Conservation (phyloP, 1,284 basidiomycete species). For the Mycosarcoma mackinlayi region DNA sequence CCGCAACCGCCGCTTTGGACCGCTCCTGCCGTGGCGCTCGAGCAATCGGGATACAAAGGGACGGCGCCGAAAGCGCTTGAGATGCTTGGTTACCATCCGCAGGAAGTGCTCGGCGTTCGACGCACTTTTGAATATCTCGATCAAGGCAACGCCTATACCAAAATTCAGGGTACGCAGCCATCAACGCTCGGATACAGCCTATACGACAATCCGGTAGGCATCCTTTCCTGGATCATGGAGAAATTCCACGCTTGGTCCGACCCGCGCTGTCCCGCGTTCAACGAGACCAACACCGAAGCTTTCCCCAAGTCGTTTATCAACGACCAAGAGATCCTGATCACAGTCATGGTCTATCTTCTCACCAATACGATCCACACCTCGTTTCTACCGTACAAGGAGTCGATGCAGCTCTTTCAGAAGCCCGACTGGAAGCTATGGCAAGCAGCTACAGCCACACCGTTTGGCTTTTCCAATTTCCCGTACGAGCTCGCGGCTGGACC, state of each 20-base stretch:
- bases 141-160: conserved; percentile 30
- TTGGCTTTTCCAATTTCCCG: conserved; percentile 42
- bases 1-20: conserved; percentile 41
- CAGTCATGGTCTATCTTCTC: conserved; percentile 51
- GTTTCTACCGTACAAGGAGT: conserved; percentile 51
- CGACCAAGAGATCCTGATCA: conserved; percentile 51
- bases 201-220: conserved; percentile 37
- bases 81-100: conserved; percentile 29
- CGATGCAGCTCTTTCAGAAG: conserved; percentile 12
- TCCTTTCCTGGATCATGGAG: conserved; percentile 45
- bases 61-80: conserved; percentile 5
- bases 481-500: conserved; percentile 49
- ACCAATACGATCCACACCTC: conserved; percentile 53
- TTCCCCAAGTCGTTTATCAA: conserved; percentile 27
- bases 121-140: conserved; percentile 28
- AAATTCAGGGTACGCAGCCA: conserved; percentile 31
- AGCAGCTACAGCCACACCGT: conserved; percentile 35
- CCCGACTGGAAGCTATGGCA: conserved; percentile 35
- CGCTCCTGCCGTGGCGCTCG: conserved; percentile 26
- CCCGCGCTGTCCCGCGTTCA: conserved; percentile 52
- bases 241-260: conserved; percentile 58
- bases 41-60: conserved; percentile 18
- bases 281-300: conserved; percentile 5
- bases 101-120: conserved; percentile 29
- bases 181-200: conserved; percentile 31